Evolutionary conservation across 495 filamentous ascomycete species (phyloP), one percentile per base, ranked within the genome.

Genomic region (Xylaria bambusicola): DNA sequence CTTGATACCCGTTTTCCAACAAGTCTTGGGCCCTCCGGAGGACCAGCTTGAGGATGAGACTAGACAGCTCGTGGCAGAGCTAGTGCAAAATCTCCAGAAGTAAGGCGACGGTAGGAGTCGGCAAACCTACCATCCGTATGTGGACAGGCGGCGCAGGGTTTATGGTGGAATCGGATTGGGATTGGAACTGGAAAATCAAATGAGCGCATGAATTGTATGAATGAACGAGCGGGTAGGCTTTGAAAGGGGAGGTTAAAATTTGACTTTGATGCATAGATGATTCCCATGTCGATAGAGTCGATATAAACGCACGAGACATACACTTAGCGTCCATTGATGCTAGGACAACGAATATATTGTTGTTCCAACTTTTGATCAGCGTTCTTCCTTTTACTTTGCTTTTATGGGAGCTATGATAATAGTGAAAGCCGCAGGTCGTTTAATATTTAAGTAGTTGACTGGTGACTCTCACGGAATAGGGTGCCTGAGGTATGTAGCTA

Each of bases 31-130:
- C 21, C 84, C 86, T 35, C 91, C 92, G 0, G 80, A 87, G 62
- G 90, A 93, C 61, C 94, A 98, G 77, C 78, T 98, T 9, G 88
- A 89, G 55, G 84, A 87, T 33, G 88, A 92, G 75, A 93, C 89
- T 29, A 87, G 91, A 45, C 69, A 76, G 51, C 44, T 68, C 21
- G 64, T 75, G 12, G 56, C 65, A 38, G 62, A 62, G 31, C 63
- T 69, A 51, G 66, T 66, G 26, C 57, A 35, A n/a, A 50, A 52
- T 26, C 62, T 73, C n/a, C 58, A 60, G 1, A 65, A 64, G 17
- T 71, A 64, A 45, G 31, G 21, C 27, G 2, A 24, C 31, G n/a
- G n/a, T 17, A 42, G 12, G 38, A 52, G 41, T 6, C 20, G n/a
- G n/a, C n/a, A n/a, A n/a, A n/a, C n/a, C 20, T 35, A 33, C 18